phyloP scores from a whole-genome alignment of 75 land plant species.

The Pinus taeda region DNA sequence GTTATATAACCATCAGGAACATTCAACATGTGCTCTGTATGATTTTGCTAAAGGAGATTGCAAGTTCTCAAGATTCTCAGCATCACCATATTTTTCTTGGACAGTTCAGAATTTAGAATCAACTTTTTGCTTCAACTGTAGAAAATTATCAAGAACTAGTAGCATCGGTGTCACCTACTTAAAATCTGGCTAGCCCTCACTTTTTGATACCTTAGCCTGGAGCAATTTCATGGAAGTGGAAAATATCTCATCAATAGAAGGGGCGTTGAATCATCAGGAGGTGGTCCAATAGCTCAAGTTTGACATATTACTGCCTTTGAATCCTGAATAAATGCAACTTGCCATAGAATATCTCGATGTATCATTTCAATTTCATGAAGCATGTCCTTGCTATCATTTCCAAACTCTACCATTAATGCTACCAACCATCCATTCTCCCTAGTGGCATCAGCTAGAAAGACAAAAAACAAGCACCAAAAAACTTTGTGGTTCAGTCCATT shows the following conservation, averaged over 20 bases:
- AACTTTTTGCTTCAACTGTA: too few relatives aligned
- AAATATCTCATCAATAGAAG: conserved; percentile 82
- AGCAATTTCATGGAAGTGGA: conserved; percentile 69
- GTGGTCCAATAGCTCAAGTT: conserved; percentile 64
- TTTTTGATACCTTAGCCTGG: conserved; percentile 49
- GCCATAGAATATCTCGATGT: conserved; percentile 89
- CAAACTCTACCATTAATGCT: conserved; percentile 90
- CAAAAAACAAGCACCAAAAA: conserved; percentile 60
- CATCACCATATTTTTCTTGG: too few relatives aligned
- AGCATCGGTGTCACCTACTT: conserved; percentile 90
- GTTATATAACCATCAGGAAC: too few relatives aligned
- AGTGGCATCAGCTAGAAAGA: conserved; percentile 60
- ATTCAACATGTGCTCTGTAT: too few relatives aligned
- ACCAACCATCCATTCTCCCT: conserved; percentile 76
- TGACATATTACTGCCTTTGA: conserved; percentile 42
- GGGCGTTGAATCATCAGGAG: conserved; percentile 86
- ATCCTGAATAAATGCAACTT: conserved; percentile 79
- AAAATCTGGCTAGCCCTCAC: conserved; percentile 46
- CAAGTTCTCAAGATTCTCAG: too few relatives aligned
- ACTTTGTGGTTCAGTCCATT: conserved; percentile 26
- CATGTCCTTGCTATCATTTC: conserved; percentile 70
- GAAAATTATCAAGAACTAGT: conserved; percentile 80
- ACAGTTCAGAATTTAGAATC: too few relatives aligned
- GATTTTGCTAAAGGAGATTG: too few relatives aligned
- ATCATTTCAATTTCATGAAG: conserved; percentile 75